Evolutionary conservation across 1,139 yeast species (phyloP).

Genomic region (Candida sp.): DNA sequence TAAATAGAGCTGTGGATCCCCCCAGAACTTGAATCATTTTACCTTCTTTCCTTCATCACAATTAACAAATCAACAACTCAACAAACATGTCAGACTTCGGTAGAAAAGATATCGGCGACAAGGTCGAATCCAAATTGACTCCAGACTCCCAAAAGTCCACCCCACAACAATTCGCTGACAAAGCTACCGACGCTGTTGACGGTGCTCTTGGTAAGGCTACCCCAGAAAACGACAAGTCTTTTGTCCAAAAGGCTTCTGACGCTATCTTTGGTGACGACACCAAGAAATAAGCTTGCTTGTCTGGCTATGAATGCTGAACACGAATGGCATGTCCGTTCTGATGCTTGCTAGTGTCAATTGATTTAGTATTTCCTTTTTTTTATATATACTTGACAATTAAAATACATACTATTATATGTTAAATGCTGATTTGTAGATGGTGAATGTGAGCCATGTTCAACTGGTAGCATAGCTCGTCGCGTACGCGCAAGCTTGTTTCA

Average conservation of each 20-base stretch:
- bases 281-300: conserved; percentile 11
- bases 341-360: not conserved
- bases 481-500: too few species aligned
- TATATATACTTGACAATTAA: not conserved
- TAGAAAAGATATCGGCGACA: conserved; percentile 48
- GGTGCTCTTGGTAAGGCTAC: conserved; percentile 39
- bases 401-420: not conserved
- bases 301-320: not conserved
- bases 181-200: conserved; percentile 38
- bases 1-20: conserved; percentile 5
- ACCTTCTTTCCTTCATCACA: not conserved
- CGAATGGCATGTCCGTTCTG: not conserved
- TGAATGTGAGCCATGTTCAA: too few species aligned
- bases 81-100: conserved; percentile 46
- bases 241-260: conserved; percentile 48
- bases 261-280: conserved; percentile 30
- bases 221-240: conserved; percentile 38
- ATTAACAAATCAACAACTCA: conserved; percentile 2
- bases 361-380: not conserved
- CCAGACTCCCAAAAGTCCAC: conserved; percentile 49
- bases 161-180: conserved; percentile 40
- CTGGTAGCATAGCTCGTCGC: too few species aligned
- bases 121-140: conserved; percentile 37
- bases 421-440: not conserved
- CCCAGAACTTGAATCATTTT: not conserved